These are phyloP conservation scores for Backusella circina DNA, from an alignment of 192 early-diverging fungal species.

Conservation along the genomic window DNA sequence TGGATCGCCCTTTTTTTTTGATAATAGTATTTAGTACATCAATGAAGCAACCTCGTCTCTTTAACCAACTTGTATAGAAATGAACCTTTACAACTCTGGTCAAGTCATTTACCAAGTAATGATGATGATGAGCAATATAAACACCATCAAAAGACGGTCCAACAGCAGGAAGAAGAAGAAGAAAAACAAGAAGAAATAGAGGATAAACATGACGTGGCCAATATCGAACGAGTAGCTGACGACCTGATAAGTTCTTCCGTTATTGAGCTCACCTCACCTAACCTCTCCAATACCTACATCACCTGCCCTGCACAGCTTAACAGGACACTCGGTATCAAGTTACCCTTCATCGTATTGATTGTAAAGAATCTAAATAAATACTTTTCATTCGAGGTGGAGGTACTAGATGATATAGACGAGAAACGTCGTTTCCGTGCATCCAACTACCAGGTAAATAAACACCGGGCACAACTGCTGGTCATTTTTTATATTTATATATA, in stretches of 20 bases:
- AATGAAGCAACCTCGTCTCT: slow-evolving; percentile 1
- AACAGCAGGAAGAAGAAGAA: neutral
- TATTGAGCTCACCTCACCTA: slow-evolving; percentile 73
- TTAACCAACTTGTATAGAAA: slow-evolving; percentile 40
- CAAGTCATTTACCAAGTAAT: slow-evolving; percentile 49
- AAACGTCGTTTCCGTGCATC: slow-evolving; percentile 80
- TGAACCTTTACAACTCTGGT: slow-evolving; percentile 69
- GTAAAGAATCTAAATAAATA: slow-evolving; percentile 88
- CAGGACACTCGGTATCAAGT: slow-evolving; percentile 84
- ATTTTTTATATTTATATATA: neutral
- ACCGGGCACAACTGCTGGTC: neutral
- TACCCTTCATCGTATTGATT: slow-evolving; percentile 84
- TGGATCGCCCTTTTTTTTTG: neutral
- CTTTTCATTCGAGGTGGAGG: slow-evolving; percentile 90
- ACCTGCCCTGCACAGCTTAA: slow-evolving; percentile 74
- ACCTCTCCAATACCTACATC: slow-evolving; percentile 86
- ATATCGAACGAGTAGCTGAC: slow-evolving; percentile 77
- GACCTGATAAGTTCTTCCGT: slow-evolving; percentile 80
- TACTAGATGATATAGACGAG: slow-evolving; percentile 80
- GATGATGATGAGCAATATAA: slow-evolving; percentile 11
- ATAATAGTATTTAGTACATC: neutral
- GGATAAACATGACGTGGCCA: slow-evolving; percentile 42
- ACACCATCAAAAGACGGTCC: neutral
- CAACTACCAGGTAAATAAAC: slow-evolving; percentile 92
- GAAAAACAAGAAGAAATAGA: neutral